These are phyloP conservation scores for Trichophyton schoenleinii DNA, from an alignment of 2,329 filamentous ascomycete genomes.

Conservation along the genomic window DNA sequence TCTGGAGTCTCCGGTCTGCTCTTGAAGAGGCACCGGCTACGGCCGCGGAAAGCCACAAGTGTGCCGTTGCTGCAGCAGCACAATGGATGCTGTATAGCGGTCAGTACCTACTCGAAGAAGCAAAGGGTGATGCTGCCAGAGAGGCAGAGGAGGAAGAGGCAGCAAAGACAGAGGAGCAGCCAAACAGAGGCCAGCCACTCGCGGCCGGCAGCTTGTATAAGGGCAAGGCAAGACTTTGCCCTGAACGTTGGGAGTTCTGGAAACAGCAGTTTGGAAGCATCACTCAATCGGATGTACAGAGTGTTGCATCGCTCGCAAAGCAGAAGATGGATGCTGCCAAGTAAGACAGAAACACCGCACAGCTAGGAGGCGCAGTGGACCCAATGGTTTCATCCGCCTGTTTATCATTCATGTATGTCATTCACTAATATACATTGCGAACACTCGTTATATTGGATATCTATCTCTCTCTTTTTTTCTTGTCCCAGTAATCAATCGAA, in stretches of 20 bases:
- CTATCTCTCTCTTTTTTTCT: background rate
- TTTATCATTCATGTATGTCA: background rate
- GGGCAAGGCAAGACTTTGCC: background rate
- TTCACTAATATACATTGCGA: background rate
- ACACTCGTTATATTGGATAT: background rate
- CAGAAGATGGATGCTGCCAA: background rate
- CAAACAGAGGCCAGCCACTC: background rate
- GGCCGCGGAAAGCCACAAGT: background rate
- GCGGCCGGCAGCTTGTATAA: background rate
- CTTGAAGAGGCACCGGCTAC: background rate
- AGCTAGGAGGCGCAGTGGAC: background rate
- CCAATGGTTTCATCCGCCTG: background rate
- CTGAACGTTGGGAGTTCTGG: constrained; percentile 3
- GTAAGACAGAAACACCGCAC: background rate
- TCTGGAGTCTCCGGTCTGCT: background rate
- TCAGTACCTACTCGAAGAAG: background rate
- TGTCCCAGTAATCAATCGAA: background rate
- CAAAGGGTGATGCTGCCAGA: background rate
- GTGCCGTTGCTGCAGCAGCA: background rate
- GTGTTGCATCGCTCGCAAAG: background rate
- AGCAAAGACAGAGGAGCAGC: background rate
- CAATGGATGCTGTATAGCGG: constrained; percentile 1
- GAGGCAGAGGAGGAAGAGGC: background rate
- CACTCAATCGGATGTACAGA: background rate
- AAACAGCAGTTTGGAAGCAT: background rate